Evolutionary conservation across 352 stramenopile genomes (phyloP).

Genomic region (Pythium monospermum): DNA sequence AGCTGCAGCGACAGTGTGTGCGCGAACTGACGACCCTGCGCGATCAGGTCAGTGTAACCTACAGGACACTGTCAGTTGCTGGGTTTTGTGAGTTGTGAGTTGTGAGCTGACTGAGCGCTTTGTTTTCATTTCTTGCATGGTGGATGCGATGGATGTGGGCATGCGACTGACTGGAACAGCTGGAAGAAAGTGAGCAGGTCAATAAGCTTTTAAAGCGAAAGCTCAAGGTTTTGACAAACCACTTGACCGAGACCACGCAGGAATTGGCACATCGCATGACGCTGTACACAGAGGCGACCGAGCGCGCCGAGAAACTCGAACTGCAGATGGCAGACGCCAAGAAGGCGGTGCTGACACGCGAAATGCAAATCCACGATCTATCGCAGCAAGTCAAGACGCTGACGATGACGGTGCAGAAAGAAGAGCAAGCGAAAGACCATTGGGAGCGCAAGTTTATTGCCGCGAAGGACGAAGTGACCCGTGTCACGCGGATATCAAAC

Average conservation of each 20-base stretch:
- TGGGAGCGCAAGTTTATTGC: constrained; percentile 46
- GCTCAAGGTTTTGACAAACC: constrained; percentile 31
- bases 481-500: constrained; percentile 16
- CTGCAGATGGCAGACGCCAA: constrained; percentile 35
- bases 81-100: too few relatives aligned
- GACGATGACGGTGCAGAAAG: constrained; percentile 23
- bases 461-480: constrained; percentile 19
- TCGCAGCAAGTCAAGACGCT: constrained; percentile 30
- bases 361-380: constrained; percentile 60
- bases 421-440: constrained; percentile 40
- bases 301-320: constrained; percentile 38
- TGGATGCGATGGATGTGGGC: too few relatives aligned
- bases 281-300: constrained; percentile 44
- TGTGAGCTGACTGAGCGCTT: too few relatives aligned
- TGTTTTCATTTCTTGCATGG: too few relatives aligned
- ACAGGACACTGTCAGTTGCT: too few relatives aligned
- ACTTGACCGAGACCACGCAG: constrained; percentile 47
- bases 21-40: constrained; percentile 34
- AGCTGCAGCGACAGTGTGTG: constrained; percentile 28
- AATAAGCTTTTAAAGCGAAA: constrained; percentile 30
- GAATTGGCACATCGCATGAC: constrained; percentile 49
- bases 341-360: constrained; percentile 43
- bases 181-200: constrained; percentile 33
- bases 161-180: background rate
- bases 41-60: constrained; percentile 7